Conservation (phyloP, 345 rosid species). For the Gossypium anomalum region DNA sequence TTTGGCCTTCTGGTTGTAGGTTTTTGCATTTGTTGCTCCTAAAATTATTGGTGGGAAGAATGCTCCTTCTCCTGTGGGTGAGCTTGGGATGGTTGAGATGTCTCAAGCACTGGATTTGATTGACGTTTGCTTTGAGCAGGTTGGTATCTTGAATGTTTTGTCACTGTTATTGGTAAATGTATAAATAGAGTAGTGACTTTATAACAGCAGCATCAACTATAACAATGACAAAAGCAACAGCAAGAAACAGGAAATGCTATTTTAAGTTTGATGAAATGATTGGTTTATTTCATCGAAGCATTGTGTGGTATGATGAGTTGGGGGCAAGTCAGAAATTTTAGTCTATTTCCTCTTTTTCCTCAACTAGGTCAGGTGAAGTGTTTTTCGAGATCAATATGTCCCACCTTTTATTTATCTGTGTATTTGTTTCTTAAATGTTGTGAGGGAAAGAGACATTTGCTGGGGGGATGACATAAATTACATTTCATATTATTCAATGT, state of each 20-base stretch:
- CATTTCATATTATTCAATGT: background rate
- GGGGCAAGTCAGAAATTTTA: background rate
- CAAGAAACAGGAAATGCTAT: background rate
- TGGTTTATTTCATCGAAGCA: background rate
- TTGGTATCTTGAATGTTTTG: slow-evolving; percentile 21
- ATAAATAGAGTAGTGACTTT: background rate
- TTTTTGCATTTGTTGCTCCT: slow-evolving; percentile 89
- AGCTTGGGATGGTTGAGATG: slow-evolving; percentile 99
- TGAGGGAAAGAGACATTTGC: background rate
- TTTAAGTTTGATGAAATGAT: slow-evolving; percentile 3
- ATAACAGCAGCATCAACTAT: background rate
- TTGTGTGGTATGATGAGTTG: background rate
- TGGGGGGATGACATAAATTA: background rate
- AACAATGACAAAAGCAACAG: background rate
- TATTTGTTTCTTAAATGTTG: background rate
- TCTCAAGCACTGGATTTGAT: slow-evolving; percentile 83
- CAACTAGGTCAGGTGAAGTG: background rate
- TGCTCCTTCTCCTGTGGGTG: slow-evolving; percentile 95
- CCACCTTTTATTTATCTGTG: background rate
- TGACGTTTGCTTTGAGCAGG: slow-evolving; percentile 86
- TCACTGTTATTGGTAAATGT: background rate
- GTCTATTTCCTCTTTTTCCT: slow-evolving; percentile 1
- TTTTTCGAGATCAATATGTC: background rate
- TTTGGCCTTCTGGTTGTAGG: slow-evolving; percentile 37
- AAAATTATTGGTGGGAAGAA: slow-evolving; percentile 86